These are phyloP conservation scores for Thelonectria olida DNA, from an alignment of 2,329 filamentous ascomycete genomes.

Conservation along the genomic window DNA sequence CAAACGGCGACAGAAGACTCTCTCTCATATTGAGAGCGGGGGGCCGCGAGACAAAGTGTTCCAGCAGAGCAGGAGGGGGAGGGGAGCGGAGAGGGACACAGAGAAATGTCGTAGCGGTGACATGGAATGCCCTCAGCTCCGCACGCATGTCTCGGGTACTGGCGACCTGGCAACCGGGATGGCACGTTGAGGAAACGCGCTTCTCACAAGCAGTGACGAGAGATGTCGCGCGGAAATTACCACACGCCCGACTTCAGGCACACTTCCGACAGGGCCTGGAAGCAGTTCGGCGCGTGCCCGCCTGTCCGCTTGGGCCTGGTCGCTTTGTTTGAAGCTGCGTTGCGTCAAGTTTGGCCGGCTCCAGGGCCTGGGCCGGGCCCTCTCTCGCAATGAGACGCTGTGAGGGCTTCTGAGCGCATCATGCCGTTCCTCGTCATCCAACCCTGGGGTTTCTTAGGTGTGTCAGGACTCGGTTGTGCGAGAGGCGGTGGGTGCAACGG, in stretches of 20 bases:
- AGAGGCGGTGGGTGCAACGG: not conserved
- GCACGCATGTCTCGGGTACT: constrained; percentile 31
- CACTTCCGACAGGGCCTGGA: constrained; percentile 14
- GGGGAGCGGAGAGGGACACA: constrained; percentile 24
- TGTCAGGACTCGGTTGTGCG: constrained; percentile 11
- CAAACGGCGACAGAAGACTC: constrained; percentile 18
- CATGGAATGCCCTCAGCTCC: constrained; percentile 8
- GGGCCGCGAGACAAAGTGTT: not conserved
- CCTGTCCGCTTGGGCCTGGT: constrained; percentile 3
- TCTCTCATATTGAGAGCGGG: not conserved
- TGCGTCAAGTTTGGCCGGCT: not conserved
- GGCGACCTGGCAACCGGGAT: constrained; percentile 26
- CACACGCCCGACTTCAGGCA: constrained; percentile 23
- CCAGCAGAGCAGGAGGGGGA: constrained; percentile 11
- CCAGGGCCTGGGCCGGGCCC: not conserved
- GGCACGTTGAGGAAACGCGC: not conserved
- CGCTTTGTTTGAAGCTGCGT: not conserved
- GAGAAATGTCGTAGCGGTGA: constrained; percentile 28
- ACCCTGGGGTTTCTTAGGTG: constrained; percentile 13
- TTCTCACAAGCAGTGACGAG: constrained; percentile 11
- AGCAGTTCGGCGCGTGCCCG: constrained; percentile 5
- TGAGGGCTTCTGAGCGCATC: not conserved
- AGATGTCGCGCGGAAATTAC: constrained; percentile 25
- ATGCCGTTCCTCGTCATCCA: constrained; percentile 9
- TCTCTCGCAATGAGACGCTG: constrained; percentile 5